A percentile compares a stretch with the other conserved stretches of the same genome.
These are phyloP conservation scores for Aspergillus incahuasiensis DNA, from an alignment of 495 filamentous ascomycete species.

Conservation along the genomic window DNA sequence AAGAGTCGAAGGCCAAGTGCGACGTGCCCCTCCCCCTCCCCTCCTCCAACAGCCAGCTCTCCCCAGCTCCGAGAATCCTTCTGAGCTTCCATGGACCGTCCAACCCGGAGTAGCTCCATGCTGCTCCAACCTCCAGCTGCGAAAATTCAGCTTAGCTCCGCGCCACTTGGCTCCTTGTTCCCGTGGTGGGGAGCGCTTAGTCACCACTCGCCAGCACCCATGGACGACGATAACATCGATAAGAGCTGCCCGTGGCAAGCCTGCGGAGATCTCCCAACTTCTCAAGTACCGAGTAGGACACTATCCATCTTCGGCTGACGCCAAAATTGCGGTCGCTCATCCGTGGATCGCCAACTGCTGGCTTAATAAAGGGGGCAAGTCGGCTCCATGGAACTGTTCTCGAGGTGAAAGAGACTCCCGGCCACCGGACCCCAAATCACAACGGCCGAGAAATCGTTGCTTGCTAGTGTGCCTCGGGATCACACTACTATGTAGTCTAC, in stretches of 20 bases:
- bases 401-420: not conserved
- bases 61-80: conserved; percentile 13
- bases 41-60: conserved; percentile 15
- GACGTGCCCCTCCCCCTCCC: conserved; percentile 11
- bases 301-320: not conserved
- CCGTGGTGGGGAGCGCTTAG: conserved; percentile 15
- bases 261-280: too few relatives aligned
- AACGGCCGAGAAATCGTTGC: conserved; percentile 2
- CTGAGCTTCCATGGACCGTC: conserved; percentile 19
- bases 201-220: too few relatives aligned
- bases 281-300: not conserved
- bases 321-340: conserved; percentile 6
- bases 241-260: conserved; percentile 4
- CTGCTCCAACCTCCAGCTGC: conserved; percentile 17
- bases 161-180: conserved; percentile 27
- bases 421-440: not conserved
- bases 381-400: not conserved
- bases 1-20: conserved; percentile 11
- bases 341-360: conserved; percentile 1
- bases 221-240: not conserved
- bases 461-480: conserved; percentile 13
- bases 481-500: conserved; percentile 11
- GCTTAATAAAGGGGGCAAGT: conserved; percentile 4
- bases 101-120: too few relatives aligned
- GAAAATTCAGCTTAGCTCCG: conserved; percentile 20